A percentile compares a stretch with the other conserved stretches of the same genome.
phyloP scores from a whole-genome alignment of 2,329 filamentous ascomycete genomes.

The Tolypocladium amazonense region DNA sequence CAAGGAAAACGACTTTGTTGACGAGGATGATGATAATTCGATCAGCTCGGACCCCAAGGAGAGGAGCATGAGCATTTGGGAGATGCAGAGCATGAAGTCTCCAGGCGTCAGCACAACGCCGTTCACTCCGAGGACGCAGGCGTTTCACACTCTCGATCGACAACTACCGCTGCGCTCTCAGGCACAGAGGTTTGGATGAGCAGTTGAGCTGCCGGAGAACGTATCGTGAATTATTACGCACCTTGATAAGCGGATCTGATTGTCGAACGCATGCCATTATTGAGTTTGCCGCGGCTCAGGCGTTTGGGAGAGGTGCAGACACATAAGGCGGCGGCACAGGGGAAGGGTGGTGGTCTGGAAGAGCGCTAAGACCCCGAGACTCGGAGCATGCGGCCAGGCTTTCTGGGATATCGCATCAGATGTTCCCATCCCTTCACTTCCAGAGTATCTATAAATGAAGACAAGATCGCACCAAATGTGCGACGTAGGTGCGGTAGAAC shows the following conservation, averaged over 20 bases:
- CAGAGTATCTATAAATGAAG: background rate
- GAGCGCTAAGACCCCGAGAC: background rate
- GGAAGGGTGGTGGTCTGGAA: too few species aligned
- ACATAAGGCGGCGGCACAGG: too few species aligned
- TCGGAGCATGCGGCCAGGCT: background rate
- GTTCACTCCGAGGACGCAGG: slow-evolving; percentile 56
- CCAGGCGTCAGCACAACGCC: slow-evolving; percentile 29
- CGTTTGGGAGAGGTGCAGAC: background rate
- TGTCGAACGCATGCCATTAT: background rate
- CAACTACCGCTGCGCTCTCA: slow-evolving; percentile 40
- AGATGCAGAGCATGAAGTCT: slow-evolving; percentile 42
- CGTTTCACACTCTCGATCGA: slow-evolving; percentile 53
- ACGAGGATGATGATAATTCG: slow-evolving; percentile 31
- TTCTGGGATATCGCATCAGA: too few species aligned
- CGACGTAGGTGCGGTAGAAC: background rate
- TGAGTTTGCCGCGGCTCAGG: background rate
- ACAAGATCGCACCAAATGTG: background rate
- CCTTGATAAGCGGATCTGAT: background rate
- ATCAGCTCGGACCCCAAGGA: slow-evolving; percentile 23
- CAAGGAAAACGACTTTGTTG: slow-evolving; percentile 36
- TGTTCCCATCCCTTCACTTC: background rate
- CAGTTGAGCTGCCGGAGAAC: background rate
- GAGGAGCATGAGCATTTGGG: slow-evolving; percentile 38
- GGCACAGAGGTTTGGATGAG: slow-evolving; percentile 4
- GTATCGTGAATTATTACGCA: background rate